Conservation (phyloP, 2,329 filamentous ascomycete genomes). For the Beauveria caledonica region DNA sequence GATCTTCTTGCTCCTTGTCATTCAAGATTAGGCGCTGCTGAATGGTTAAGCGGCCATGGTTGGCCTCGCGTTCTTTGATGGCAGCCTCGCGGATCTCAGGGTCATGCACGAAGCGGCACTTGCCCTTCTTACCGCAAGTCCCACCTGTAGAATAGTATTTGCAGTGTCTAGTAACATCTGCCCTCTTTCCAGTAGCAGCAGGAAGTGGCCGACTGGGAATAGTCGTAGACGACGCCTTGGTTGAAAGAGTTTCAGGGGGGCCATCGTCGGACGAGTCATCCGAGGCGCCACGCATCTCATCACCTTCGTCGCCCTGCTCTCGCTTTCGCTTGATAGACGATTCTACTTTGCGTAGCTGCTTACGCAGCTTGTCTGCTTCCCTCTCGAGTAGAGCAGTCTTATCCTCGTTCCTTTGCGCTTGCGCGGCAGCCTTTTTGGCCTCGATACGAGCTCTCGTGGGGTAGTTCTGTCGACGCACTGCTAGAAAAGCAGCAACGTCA, state of each 20-base stretch:
- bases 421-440: conserved; percentile 48
- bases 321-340: conserved; percentile 61
- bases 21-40: conserved; percentile 58
- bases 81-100: conserved; percentile 54
- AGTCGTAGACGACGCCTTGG: conserved; percentile 21
- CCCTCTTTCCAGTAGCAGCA: conserved; percentile 44
- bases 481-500: conserved; percentile 73
- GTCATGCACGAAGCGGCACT: conserved; percentile 66
- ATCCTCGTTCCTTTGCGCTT: conserved; percentile 42
- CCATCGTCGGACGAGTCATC: conserved; percentile 49
- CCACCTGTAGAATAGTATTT: conserved; percentile 64
- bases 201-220: conserved; percentile 24
- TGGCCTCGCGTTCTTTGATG: conserved; percentile 54
- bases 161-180: conserved; percentile 57
- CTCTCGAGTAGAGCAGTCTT: conserved; percentile 54
- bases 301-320: conserved; percentile 58
- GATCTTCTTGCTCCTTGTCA: conserved; percentile 60
- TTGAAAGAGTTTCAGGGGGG: conserved; percentile 48
- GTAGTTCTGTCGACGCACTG: conserved; percentile 70
- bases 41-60: conserved; percentile 57
- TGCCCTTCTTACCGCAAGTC: conserved; percentile 64
- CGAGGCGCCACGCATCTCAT: conserved; percentile 51
- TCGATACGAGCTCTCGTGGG: conserved; percentile 67
- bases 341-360: conserved; percentile 62
- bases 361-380: conserved; percentile 54